phyloP scores from a whole-genome alignment of 441 rosid genomes.

The Omphalea diandra region DNA sequence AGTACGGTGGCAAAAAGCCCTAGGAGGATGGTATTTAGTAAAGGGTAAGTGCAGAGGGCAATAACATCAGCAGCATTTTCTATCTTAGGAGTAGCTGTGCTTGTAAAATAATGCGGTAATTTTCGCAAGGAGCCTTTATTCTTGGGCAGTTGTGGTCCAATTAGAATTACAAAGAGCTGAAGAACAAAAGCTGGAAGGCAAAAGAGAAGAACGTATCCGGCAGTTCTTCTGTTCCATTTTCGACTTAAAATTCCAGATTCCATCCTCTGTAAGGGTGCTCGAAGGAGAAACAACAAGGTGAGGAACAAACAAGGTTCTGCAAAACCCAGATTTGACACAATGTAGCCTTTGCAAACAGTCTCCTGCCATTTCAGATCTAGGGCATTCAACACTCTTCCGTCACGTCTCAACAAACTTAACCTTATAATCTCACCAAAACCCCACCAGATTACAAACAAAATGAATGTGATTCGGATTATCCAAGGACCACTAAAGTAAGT shows the following conservation, averaged over 20 bases:
- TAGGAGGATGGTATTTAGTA: conserved; percentile 75
- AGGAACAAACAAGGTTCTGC: conserved; percentile 97
- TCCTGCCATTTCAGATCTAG: conserved; percentile 82
- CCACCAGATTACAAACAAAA: conserved; percentile 86
- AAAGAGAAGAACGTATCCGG: conserved; percentile 54
- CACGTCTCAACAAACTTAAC: conserved; percentile 63
- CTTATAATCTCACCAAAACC: conserved; percentile 77
- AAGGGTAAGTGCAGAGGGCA: conserved; percentile 87
- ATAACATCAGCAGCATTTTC: conserved; percentile 32
- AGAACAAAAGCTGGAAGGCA: conserved; percentile 79
- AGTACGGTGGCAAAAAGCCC: conserved; percentile 69
- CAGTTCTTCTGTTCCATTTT: conserved; percentile 81
- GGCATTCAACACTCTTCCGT: conserved; percentile 52
- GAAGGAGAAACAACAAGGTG: conserved; percentile 78
- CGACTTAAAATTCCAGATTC: conserved; percentile 64
- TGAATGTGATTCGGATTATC: conserved; percentile 75
- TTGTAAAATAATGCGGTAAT: conserved; percentile 70
- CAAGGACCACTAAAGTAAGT: conserved; percentile 88
- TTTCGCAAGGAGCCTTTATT: conserved; percentile 41
- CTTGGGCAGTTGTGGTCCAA: conserved; percentile 61
- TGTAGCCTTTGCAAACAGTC: conserved; percentile 80
- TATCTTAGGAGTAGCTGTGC: conserved; percentile 36
- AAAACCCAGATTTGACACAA: conserved; percentile 90
- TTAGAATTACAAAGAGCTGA: conserved; percentile 68
- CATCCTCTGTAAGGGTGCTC: conserved; percentile 83